These are phyloP conservation scores for Eremochloa ophiuroides DNA, from an alignment of 176 grass and related monocot genomes.

Conservation along the genomic window DNA sequence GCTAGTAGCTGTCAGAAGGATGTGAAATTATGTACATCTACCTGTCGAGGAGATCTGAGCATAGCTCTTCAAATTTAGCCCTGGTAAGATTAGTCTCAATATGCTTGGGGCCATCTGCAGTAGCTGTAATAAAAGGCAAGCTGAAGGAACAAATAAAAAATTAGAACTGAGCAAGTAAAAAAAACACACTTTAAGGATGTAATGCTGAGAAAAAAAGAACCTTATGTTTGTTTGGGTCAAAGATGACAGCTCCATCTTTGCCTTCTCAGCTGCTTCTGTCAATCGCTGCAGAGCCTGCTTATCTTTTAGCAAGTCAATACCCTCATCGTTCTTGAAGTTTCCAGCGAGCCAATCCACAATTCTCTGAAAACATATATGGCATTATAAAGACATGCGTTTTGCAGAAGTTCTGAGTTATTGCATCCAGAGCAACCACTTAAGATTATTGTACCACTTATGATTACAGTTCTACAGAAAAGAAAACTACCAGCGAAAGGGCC, in stretches of 20 bases:
- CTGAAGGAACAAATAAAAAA: conserved; percentile 26
- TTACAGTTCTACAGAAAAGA: not conserved
- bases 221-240: conserved; percentile 74
- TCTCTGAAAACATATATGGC: conserved; percentile 37
- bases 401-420: not conserved
- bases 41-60: conserved; percentile 72
- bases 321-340: conserved; percentile 65
- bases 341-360: conserved; percentile 65
- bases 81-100: conserved; percentile 62
- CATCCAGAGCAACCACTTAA: not conserved
- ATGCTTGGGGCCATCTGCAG: conserved; percentile 67
- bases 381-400: not conserved
- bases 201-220: conserved; percentile 3
- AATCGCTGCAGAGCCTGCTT: conserved; percentile 76
- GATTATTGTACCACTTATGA: not conserved
- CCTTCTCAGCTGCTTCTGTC: conserved; percentile 78
- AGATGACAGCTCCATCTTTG: conserved; percentile 72
- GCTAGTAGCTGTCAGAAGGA: not conserved
- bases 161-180: not conserved
- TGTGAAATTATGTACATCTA: not conserved
- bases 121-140: conserved; percentile 77
- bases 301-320: conserved; percentile 71
- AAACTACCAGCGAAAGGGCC: no score
- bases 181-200: not conserved
- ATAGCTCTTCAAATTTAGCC: conserved; percentile 87